Evolutionary conservation across 257 asterid species (phyloP).

Genomic region (Solanum commersonii): DNA sequence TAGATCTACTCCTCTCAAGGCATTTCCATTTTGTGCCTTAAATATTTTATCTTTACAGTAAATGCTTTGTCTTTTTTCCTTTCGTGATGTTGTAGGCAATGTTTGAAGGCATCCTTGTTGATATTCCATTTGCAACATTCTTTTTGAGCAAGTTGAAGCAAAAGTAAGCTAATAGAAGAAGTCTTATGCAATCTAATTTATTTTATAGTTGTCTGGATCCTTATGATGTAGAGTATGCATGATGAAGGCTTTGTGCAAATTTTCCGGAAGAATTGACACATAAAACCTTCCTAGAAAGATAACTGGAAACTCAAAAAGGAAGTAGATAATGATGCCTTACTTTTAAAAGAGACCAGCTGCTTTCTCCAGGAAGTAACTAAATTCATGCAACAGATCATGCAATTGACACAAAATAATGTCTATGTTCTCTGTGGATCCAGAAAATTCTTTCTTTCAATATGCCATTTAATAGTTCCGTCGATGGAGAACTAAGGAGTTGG

Average conservation of each 20-base stretch:
- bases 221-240: neutral
- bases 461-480: neutral
- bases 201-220: neutral
- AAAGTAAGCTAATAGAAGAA: constrained; percentile 48
- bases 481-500: neutral
- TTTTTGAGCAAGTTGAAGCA: constrained; percentile 96
- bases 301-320: neutral
- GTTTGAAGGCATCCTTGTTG: constrained; percentile 97
- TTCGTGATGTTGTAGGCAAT: constrained; percentile 57
- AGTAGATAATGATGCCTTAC: neutral
- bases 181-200: neutral
- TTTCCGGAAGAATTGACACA: neutral
- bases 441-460: neutral
- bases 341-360: neutral
- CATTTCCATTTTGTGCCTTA: neutral
- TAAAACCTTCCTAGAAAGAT: neutral
- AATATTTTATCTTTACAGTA: neutral
- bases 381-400: neutral
- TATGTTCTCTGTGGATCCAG: neutral
- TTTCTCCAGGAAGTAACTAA: neutral
- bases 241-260: neutral
- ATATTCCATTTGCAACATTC: constrained; percentile 96
- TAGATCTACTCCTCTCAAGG: neutral
- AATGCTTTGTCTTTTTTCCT: neutral
- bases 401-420: neutral